These are phyloP conservation scores for Pleurotus ostreatus DNA, from an alignment of 768 basidiomycete genomes.

Conservation along the genomic window DNA sequence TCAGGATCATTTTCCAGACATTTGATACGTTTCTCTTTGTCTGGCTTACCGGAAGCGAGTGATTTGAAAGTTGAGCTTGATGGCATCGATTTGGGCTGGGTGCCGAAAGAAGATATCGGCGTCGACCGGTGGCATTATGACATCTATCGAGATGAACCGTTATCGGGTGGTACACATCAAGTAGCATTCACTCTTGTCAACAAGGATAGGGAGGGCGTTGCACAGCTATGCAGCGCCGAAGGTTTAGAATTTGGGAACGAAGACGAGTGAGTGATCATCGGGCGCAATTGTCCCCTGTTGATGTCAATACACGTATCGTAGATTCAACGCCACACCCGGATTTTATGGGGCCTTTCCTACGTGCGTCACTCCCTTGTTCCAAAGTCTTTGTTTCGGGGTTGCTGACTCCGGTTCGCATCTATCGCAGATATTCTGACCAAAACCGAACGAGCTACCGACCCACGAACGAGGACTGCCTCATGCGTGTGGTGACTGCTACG, in stretches of 20 bases:
- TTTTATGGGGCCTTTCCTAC: conserved; percentile 73
- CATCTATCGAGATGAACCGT: conserved; percentile 32
- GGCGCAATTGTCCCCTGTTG: too few species aligned
- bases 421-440: conserved; percentile 51
- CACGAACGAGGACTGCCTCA: conserved; percentile 79
- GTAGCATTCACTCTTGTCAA: conserved; percentile 56
- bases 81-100: conserved; percentile 57
- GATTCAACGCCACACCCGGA: conserved; percentile 55
- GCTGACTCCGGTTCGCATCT: not conserved
- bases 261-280: conserved; percentile 42
- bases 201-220: conserved; percentile 40
- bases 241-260: conserved; percentile 67
- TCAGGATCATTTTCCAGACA: conserved; percentile 61
- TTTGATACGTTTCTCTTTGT: conserved; percentile 67
- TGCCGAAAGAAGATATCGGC: conserved; percentile 49
- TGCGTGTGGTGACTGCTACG: conserved; percentile 67
- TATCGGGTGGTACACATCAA: conserved; percentile 52
- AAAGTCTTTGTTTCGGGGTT: not conserved
- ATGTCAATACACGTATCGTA: conserved; percentile 18
- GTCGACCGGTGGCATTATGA: conserved; percentile 79
- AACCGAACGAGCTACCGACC: conserved; percentile 75
- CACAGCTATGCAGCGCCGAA: conserved; percentile 77
- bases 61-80: conserved; percentile 62
- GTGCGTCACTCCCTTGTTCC: conserved; percentile 32
- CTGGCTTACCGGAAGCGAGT: conserved; percentile 52